A percentile compares a stretch with the other conserved stretches of the same genome.
phyloP scores from a whole-genome alignment of 805 yeast species.

The Pichia eremophila region DNA sequence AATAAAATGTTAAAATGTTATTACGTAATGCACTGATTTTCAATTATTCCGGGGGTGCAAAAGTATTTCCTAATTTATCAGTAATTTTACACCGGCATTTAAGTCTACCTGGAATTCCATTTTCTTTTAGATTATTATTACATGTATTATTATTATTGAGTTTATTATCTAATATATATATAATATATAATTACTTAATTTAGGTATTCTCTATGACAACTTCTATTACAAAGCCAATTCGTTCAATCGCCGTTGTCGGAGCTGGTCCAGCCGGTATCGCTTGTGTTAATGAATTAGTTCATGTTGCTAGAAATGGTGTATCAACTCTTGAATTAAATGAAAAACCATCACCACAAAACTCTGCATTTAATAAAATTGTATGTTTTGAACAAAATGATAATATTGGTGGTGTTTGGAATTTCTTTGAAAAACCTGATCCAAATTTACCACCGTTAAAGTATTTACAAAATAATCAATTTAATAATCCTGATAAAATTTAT shows the following conservation, averaged over 20 bases:
- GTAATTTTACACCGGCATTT: too few species aligned
- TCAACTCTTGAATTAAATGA: constrained; percentile 7
- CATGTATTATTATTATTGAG: too few species aligned
- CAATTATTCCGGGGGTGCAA: too few species aligned
- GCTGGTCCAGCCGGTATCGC: constrained; percentile 35
- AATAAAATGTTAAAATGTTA: too few species aligned
- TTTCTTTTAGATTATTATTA: too few species aligned
- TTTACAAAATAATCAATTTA: constrained; percentile 1
- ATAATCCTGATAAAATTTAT: constrained; percentile 13
- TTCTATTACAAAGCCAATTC: not conserved
- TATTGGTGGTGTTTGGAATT: constrained; percentile 35
- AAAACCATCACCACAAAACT: constrained; percentile 6
- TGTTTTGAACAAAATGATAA: constrained; percentile 31
- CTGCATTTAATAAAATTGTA: constrained; percentile 27
- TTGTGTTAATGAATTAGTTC: constrained; percentile 24
- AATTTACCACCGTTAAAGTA: constrained; percentile 11
- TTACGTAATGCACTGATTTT: too few species aligned
- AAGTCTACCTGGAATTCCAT: too few species aligned
- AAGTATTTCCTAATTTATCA: too few species aligned
- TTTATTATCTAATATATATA: too few species aligned
- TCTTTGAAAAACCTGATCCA: constrained; percentile 13
- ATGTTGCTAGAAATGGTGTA: constrained; percentile 21
- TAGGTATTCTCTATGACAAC: too few species aligned
- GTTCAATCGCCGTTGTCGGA: constrained; percentile 29
- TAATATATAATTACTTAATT: too few species aligned